Evolutionary conservation across 345 rosid genomes (phyloP).

Genomic region (Abelmoschus esculentus): DNA sequence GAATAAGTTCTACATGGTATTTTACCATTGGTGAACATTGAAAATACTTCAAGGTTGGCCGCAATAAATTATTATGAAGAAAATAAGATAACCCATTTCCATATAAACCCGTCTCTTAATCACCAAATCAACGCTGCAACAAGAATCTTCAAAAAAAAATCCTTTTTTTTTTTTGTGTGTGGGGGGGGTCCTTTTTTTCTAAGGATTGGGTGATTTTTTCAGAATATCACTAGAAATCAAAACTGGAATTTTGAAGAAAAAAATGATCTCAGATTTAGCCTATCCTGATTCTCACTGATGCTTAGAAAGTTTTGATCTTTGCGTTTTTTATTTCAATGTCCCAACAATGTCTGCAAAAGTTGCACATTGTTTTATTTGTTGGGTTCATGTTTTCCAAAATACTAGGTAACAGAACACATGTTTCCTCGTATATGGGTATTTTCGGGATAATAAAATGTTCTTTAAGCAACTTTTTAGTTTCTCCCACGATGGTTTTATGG

Average conservation of each 20-base stretch:
- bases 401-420: background rate
- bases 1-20: background rate
- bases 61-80: background rate
- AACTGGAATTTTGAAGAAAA: background rate
- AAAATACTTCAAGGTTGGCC: background rate
- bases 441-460: background rate
- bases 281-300: background rate
- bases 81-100: background rate
- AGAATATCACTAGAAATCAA: background rate
- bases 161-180: background rate
- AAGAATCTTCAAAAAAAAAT: background rate
- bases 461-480: background rate
- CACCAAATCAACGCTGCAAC: background rate
- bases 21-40: background rate
- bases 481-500: background rate
- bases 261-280: slow-evolving; percentile 3
- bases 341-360: background rate
- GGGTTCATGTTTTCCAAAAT: background rate
- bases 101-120: background rate
- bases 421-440: background rate
- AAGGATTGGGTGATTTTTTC: background rate
- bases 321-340: background rate
- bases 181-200: no score
- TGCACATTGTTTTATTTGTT: background rate
- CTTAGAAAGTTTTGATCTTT: background rate